Evolutionary conservation across 768 basidiomycete species (phyloP).

Genomic region (Leucocoprinus birnbaumii): DNA sequence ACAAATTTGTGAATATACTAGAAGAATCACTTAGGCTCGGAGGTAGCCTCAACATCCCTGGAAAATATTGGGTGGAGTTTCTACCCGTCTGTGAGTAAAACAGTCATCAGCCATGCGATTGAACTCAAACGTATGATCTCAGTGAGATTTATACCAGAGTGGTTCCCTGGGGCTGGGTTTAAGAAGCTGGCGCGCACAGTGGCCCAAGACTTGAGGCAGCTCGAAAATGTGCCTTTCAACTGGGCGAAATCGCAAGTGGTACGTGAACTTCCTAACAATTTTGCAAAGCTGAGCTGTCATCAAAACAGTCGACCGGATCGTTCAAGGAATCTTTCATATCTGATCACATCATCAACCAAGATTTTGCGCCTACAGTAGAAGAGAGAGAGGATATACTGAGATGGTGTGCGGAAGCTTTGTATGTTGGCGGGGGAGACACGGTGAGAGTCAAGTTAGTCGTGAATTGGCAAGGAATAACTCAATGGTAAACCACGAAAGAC

Average conservation of each 20-base stretch:
- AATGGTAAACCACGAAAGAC: conserved; percentile 21
- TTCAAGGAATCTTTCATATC: conserved; percentile 31
- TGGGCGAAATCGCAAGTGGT: conserved; percentile 32
- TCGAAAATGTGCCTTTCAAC: conserved; percentile 24
- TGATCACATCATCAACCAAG: conserved; percentile 24
- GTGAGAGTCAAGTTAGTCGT: conserved; percentile 18
- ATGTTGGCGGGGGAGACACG: conserved; percentile 37
- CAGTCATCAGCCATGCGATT: too few relatives aligned
- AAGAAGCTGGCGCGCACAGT: conserved; percentile 25
- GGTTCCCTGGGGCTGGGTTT: conserved; percentile 43
- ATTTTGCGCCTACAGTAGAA: conserved; percentile 18
- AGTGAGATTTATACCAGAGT: conserved; percentile 38
- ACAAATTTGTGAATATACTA: too few relatives aligned
- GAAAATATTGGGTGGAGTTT: conserved; percentile 27
- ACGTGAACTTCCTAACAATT: too few relatives aligned
- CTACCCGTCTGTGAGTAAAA: conserved; percentile 32
- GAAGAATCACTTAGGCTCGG: background rate
- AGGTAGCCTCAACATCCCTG: background rate
- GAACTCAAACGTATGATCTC: background rate
- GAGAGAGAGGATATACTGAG: conserved; percentile 11
- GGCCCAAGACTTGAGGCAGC: conserved; percentile 15
- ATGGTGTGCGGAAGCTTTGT: conserved; percentile 26
- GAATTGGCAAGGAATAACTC: background rate
- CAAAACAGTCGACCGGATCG: conserved; percentile 8
- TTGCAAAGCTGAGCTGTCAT: too few relatives aligned